phyloP scores from a whole-genome alignment of 2,329 filamentous ascomycete genomes.

The Zymoseptoria ardabiliae region DNA sequence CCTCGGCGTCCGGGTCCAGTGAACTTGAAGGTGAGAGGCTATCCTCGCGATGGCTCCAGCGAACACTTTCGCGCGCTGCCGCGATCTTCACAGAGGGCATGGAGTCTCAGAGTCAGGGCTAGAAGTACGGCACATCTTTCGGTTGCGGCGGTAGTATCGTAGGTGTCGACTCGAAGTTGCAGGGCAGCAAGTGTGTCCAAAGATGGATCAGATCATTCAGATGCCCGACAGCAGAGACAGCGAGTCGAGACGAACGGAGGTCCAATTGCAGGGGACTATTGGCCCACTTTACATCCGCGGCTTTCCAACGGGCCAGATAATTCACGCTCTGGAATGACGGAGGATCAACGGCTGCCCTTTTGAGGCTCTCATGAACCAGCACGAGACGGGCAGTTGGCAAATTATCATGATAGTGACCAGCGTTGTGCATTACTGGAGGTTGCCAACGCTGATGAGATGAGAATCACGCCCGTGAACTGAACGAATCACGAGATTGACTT shows the following conservation, averaged over 20 bases:
- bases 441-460: neutral
- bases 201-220: neutral
- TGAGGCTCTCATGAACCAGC: neutral
- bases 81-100: slow-evolving; percentile 20
- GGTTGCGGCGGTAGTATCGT: neutral
- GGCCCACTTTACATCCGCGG: neutral
- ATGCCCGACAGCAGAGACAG: neutral
- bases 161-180: slow-evolving; percentile 49
- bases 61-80: slow-evolving; percentile 14
- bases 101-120: slow-evolving; percentile 2
- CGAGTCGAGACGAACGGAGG: neutral
- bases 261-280: neutral
- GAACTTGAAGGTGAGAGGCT: neutral
- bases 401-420: neutral
- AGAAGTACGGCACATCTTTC: neutral
- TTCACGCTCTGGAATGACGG: neutral
- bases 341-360: neutral
- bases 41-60: slow-evolving; percentile 15
- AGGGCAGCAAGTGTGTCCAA: neutral
- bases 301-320: neutral
- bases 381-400: neutral
- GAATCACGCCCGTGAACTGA: neutral
- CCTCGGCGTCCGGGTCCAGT: neutral
- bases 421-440: neutral
- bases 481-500: neutral